Base-by-base conservation (phyloP, 768 basidiomycete species). In the Rhodotorula toruloides region DNA sequence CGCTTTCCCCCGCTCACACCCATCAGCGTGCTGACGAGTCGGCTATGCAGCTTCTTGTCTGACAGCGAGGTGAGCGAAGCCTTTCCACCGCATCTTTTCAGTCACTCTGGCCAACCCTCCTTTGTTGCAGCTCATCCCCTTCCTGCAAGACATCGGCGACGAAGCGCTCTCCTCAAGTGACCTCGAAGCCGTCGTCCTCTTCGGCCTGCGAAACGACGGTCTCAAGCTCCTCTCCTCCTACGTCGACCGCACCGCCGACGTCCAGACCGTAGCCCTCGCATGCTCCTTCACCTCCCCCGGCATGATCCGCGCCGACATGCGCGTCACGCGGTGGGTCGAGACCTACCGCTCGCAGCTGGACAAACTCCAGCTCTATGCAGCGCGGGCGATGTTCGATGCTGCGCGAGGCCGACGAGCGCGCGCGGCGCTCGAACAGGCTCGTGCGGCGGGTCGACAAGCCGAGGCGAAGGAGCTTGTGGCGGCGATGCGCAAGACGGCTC, bases 161-260 rank as follows among this genome's bases (percentile, higher is more conserved):
- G 67, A 65, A 36, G 63, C 70, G 4, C 63, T 67, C 16, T 50
- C 59, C 6, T 58, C 56, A 13, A 57, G 54, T 29, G 70, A 72
- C 57, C 70, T 68, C 52, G 63, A 61, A 40, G 66, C 66, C 31
- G 63, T 72, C 55, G 63, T 72, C 50, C 63, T 72, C 25, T 68
- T 72, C 56, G 70, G 70, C 19, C 57, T 72, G 4, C 70, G 70
- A 4, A 66, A 63, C 50, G 69, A 65, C 43, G 69, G 69, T 19
- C 61, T 70, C 48, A 59, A 62, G 31, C 64, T 70, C 31, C 57
- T 70, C 37, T 46, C 37, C 9, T 56, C 61, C 27, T 68, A 58
- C 60, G 58, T 72, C 63, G 67, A 72, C 49, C 59, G 63, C 7
- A 65, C 70, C 1, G 47, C 47, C 27, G 70, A 72, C 63, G 50